Percentiles rank a stretch among this genome's conserved stretches.
These are phyloP conservation scores for Alternaria sp. DNA, from an alignment of 2,329 filamentous ascomycete genomes.

Conservation along the genomic window DNA sequence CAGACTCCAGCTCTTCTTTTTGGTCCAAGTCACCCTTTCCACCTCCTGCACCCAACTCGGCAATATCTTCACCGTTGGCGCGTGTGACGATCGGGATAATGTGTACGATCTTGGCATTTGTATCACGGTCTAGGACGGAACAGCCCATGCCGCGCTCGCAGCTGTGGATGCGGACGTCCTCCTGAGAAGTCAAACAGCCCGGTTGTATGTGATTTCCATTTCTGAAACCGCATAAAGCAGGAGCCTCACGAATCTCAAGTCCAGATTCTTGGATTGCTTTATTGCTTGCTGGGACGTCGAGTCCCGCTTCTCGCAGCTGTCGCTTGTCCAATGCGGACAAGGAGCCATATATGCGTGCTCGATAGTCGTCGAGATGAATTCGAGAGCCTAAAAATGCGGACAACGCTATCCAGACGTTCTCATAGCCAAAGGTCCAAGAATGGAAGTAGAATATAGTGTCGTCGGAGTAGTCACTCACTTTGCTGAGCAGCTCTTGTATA, in stretches of 20 bases:
- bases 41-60: slow-evolving; percentile 78
- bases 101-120: slow-evolving; percentile 64
- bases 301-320: slow-evolving; percentile 40
- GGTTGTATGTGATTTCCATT: slow-evolving; percentile 73
- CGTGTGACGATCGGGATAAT: slow-evolving; percentile 81
- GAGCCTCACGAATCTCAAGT: slow-evolving; percentile 61
- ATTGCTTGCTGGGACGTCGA: slow-evolving; percentile 43
- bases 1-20: slow-evolving; percentile 68
- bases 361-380: slow-evolving; percentile 86
- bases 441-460: slow-evolving; percentile 84
- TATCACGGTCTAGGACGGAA: slow-evolving; percentile 54
- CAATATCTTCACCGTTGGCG: slow-evolving; percentile 66
- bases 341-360: slow-evolving; percentile 73
- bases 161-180: slow-evolving; percentile 75
- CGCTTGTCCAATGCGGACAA: slow-evolving; percentile 46
- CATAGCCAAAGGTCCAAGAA: slow-evolving; percentile 92
- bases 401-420: slow-evolving; percentile 87
- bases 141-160: slow-evolving; percentile 78
- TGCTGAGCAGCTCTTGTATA: slow-evolving; percentile 72
- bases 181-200: slow-evolving; percentile 74
- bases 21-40: slow-evolving; percentile 77
- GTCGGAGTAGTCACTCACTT: slow-evolving; percentile 70
- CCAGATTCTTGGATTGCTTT: slow-evolving; percentile 40
- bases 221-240: slow-evolving; percentile 73
- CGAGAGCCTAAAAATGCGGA: slow-evolving; percentile 71